Evolutionary conservation across 1,284 basidiomycete species (phyloP).

Genomic region (Lentinula novae-zelandiae): DNA sequence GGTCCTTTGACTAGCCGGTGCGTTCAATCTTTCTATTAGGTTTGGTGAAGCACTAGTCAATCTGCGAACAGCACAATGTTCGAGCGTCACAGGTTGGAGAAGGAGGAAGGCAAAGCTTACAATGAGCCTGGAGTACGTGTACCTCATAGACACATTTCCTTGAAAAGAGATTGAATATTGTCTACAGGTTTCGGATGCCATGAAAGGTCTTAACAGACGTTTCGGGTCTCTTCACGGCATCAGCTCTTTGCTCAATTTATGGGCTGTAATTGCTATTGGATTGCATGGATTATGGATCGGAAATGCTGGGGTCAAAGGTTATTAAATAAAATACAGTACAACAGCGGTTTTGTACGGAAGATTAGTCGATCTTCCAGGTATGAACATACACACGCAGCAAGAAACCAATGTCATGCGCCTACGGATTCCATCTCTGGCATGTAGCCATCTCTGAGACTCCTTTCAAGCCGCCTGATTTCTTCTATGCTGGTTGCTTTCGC

Average conservation of each 20-base stretch:
- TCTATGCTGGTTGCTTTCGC: conserved; percentile 88
- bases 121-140: conserved; percentile 56
- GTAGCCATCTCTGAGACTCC: conserved; percentile 85
- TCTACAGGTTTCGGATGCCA: conserved; percentile 59
- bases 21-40: conserved; percentile 20
- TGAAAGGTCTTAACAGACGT: conserved; percentile 63
- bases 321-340: conserved; percentile 21
- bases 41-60: not conserved
- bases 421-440: conserved; percentile 73
- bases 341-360: conserved; percentile 16
- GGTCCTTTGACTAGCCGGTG: conserved; percentile 68
- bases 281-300: conserved; percentile 77
- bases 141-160: not conserved
- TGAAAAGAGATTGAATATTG: not conserved
- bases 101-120: conserved; percentile 67
- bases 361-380: conserved; percentile 13
- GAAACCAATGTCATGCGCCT: conserved; percentile 48
- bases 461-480: conserved; percentile 84
- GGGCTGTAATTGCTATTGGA: conserved; percentile 54
- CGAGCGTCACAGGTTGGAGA: conserved; percentile 68
- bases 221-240: conserved; percentile 68
- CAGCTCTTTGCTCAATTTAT: conserved; percentile 64
- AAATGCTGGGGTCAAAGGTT: conserved; percentile 40
- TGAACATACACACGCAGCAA: conserved; percentile 17
- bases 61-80: conserved; percentile 56